These are phyloP conservation scores for Hibiscus tridactylites DNA, from an alignment of 345 rosid genomes.

Conservation along the genomic window DNA sequence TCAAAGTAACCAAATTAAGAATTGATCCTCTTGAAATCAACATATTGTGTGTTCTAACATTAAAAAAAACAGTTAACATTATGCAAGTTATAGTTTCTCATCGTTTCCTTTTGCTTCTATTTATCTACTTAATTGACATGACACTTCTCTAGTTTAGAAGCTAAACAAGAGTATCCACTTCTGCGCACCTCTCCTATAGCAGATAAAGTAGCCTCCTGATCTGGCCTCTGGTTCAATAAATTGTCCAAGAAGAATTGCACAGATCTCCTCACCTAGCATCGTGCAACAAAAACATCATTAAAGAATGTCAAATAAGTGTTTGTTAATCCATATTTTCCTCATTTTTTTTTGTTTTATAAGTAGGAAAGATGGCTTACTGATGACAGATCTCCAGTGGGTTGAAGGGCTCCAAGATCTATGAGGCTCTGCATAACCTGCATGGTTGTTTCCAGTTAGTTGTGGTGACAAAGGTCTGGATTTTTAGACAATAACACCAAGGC, in stretches of 20 bases:
- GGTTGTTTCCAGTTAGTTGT: constrained; percentile 19
- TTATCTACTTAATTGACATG: not conserved
- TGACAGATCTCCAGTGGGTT: constrained; percentile 92
- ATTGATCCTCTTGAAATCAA: not conserved
- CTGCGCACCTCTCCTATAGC: constrained; percentile 83
- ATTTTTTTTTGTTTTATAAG: not conserved
- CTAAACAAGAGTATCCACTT: not conserved
- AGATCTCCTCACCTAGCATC: constrained; percentile 81
- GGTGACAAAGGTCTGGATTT: not conserved
- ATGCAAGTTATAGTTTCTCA: not conserved
- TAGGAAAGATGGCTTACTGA: constrained; percentile 35
- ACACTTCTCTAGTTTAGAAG: not conserved
- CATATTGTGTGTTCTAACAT: not conserved
- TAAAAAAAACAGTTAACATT: not conserved
- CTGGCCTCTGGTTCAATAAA: constrained; percentile 66
- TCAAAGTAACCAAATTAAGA: not conserved
- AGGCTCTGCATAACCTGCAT: constrained; percentile 74
- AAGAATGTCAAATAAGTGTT: not conserved
- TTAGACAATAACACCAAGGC: not conserved
- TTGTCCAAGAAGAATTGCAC: constrained; percentile 87
- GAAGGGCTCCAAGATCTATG: constrained; percentile 87
- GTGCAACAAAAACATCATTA: not conserved
- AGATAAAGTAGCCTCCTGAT: constrained; percentile 76
- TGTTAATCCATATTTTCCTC: not conserved
- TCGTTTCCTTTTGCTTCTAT: not conserved